These are phyloP conservation scores for Akanthomyces uredinophilus DNA, from an alignment of 2,329 filamentous ascomycete genomes.

Conservation along the genomic window DNA sequence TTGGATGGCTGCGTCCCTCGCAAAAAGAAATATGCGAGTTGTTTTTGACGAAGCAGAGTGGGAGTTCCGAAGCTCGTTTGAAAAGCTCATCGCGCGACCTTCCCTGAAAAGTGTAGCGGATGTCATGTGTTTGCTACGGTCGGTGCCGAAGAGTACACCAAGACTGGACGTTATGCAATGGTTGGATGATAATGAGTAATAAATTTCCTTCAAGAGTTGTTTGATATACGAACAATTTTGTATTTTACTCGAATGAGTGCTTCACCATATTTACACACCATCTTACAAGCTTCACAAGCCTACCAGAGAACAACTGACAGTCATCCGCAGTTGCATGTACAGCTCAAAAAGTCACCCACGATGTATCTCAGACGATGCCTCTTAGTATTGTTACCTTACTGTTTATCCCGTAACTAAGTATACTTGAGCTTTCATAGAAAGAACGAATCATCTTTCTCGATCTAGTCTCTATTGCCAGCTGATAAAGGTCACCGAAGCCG, in stretches of 20 bases:
- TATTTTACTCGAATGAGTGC: no score
- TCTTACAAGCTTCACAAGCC: no score
- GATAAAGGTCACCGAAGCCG: background rate
- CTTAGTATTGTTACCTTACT: no score
- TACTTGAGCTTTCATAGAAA: no score
- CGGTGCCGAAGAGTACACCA: background rate
- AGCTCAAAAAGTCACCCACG: no score
- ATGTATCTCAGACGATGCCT: no score
- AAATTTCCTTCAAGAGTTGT: background rate
- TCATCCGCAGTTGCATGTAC: no score
- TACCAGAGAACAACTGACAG: no score
- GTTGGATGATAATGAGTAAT: background rate
- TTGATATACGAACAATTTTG: background rate
- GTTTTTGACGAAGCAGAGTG: slow-evolving; percentile 17
- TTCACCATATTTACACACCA: no score
- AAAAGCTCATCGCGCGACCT: slow-evolving; percentile 18
- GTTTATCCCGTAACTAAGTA: no score
- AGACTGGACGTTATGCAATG: background rate
- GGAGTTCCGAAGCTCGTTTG: background rate
- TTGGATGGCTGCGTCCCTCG: slow-evolving; percentile 28
- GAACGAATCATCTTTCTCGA: no score
- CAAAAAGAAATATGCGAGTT: slow-evolving; percentile 20
- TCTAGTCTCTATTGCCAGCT: background rate
- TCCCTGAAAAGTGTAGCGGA: slow-evolving; percentile 1
- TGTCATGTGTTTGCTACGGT: background rate